These are phyloP conservation scores for Auricularia cornea DNA, from an alignment of 768 basidiomycete genomes.

Conservation along the genomic window DNA sequence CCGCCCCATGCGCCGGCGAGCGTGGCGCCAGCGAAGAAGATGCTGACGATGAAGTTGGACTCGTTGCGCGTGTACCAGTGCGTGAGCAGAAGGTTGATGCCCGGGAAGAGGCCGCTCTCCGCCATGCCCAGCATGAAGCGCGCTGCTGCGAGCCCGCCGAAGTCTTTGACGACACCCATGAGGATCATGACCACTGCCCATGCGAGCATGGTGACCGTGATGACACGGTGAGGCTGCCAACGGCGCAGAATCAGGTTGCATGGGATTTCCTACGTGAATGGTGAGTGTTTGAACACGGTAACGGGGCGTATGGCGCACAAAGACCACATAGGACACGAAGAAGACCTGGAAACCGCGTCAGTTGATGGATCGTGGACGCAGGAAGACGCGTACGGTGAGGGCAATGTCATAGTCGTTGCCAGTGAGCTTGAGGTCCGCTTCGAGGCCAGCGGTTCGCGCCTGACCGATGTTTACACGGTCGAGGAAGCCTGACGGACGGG, in stretches of 20 bases:
- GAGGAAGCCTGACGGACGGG: conserved; percentile 5
- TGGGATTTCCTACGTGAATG: conserved; percentile 8
- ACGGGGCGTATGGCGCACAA: conserved; percentile 12
- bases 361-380: background rate
- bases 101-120: conserved; percentile 18
- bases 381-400: background rate
- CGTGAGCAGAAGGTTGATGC: conserved; percentile 20
- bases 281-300: background rate
- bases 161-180: background rate
- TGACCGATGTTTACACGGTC: conserved; percentile 21
- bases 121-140: background rate
- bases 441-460: conserved; percentile 12
- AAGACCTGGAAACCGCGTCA: conserved; percentile 10
- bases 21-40: conserved; percentile 26
- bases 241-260: conserved; percentile 13
- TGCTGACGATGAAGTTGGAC: conserved; percentile 13
- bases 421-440: conserved; percentile 11
- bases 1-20: conserved; percentile 11
- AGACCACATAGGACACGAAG: conserved; percentile 23
- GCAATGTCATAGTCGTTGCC: conserved; percentile 8
- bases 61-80: conserved; percentile 23
- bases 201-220: conserved; percentile 12
- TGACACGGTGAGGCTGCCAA: conserved; percentile 13
- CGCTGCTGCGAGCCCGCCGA: background rate
- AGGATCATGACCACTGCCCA: conserved; percentile 12